Base-by-base conservation (phyloP, 2,329 filamentous ascomycete genomes). In the Sclerotinia borealis region DNA sequence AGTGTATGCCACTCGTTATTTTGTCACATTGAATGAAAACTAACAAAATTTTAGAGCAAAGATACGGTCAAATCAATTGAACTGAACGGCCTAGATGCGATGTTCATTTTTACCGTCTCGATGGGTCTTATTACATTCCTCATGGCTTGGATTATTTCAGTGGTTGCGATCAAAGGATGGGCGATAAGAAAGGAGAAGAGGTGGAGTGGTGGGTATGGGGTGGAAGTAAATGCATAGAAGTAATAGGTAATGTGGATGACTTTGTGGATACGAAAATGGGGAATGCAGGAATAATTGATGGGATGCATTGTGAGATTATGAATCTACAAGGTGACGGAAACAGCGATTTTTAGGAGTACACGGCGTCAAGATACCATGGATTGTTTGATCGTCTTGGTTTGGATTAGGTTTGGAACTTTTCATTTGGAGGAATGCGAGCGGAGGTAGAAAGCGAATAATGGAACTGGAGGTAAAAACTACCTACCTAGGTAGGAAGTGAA, bases 71-170 rank as follows among this genome's bases (percentile, higher is more conserved):
- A 81, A 11, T 85, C 86, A n/a, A 91, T 96, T 79, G 87, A 93
- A 65, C 82, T 83, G 63, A 88, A 93, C 72, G 77, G 87, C 4
- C 79, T 96, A 19, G 90, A 96, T 72, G 91, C 91, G 67, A 97
- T 96, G 92, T 95, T 96, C 76, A 85, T 92, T 66, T 96, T 96
- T 76, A 96, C 92, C 0, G 84, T 96, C 39, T 90, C 87, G 11
- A 90, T 96, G 84, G 93, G 93, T 2, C 74, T 96, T 8, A 90
- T 92, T 1, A 89, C 88, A 2, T 80, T 96, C 58, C 76, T 96
- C 59, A 93, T 97, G 90, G 87, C 92, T 0, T 96, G 91, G 87
- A 83, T 89, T 61, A 83, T 96, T 25, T 72, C 92, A 34, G 79
- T 90, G 13, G 84, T 97, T 65, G 89, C 92, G 31, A 77, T 96